These are phyloP conservation scores for Monotropa hypopitys DNA, from an alignment of 179 eudicot species.

Conservation along the genomic window DNA sequence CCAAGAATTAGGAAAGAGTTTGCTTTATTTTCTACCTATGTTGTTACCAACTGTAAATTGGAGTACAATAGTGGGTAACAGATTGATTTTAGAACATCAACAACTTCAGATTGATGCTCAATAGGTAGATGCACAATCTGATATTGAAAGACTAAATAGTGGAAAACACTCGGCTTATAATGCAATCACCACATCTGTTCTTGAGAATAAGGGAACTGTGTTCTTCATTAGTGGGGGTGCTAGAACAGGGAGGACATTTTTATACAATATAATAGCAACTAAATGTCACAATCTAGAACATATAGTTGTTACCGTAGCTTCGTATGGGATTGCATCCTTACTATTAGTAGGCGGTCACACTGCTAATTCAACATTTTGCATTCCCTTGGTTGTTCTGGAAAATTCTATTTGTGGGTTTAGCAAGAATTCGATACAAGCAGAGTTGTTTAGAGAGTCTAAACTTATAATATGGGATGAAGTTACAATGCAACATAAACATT, in stretches of 20 bases:
- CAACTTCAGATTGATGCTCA: background rate
- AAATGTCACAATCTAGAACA: background rate
- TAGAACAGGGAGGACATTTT: background rate
- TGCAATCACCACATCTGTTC: background rate
- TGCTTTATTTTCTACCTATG: background rate
- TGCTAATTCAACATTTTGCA: background rate
- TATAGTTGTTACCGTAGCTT: background rate
- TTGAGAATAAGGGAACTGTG: background rate
- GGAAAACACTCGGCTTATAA: background rate
- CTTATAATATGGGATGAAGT: background rate
- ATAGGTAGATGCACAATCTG: background rate
- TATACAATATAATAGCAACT: background rate
- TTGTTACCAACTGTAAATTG: background rate
- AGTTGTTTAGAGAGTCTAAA: background rate
- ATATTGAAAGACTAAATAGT: background rate
- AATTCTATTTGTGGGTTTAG: background rate
- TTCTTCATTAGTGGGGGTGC: too few relatives aligned
- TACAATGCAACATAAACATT: too few relatives aligned
- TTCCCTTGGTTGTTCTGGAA: background rate
- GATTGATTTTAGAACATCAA: too few relatives aligned
- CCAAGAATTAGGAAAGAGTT: background rate
- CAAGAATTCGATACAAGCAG: background rate
- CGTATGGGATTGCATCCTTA: background rate
- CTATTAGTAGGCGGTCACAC: background rate
- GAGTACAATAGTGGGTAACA: background rate